phyloP scores from a whole-genome alignment of 768 basidiomycete species.

The Clitopilus hobsonii region DNA sequence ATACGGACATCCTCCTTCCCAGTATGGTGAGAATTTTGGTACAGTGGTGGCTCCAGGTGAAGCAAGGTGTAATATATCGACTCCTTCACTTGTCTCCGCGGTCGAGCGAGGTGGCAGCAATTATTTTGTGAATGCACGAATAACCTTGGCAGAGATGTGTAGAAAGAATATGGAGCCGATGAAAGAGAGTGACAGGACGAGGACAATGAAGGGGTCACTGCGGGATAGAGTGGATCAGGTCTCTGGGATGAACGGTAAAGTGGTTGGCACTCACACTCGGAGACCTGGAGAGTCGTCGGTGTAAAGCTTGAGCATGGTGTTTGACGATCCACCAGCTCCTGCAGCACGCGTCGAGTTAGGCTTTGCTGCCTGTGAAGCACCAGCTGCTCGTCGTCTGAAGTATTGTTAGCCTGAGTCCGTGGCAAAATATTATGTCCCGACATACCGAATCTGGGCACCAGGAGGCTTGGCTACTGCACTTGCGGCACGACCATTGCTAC shows the following conservation, averaged over 20 bases:
- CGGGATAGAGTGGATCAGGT: neutral
- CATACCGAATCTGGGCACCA: constrained; percentile 78
- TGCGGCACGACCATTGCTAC: constrained; percentile 32
- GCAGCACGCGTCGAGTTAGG: constrained; percentile 89
- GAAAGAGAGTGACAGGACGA: constrained; percentile 93
- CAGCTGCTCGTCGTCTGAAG: constrained; percentile 71
- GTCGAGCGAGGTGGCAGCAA: constrained; percentile 2
- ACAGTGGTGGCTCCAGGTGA: constrained; percentile 16
- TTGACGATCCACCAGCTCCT: constrained; percentile 93
- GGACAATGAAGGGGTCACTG: constrained; percentile 95
- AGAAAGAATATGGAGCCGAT: constrained; percentile 99
- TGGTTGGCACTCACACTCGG: constrained; percentile 72
- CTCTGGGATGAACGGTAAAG: constrained; percentile 1
- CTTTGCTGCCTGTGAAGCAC: constrained; percentile 50
- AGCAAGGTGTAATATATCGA: neutral
- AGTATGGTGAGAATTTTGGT: constrained; percentile 28
- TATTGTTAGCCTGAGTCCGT: no score
- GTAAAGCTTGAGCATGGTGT: constrained; percentile 98
- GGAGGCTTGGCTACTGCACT: constrained; percentile 65
- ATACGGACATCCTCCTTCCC: constrained; percentile 24
- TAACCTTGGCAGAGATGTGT: constrained; percentile 93
- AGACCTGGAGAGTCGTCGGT: constrained; percentile 97
- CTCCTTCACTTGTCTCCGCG: constrained; percentile 4
- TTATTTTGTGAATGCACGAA: constrained; percentile 86
- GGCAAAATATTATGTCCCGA: constrained; percentile 9